Conservation (phyloP, 2,329 filamentous ascomycete species). For the Monosporascus sp. region DNA sequence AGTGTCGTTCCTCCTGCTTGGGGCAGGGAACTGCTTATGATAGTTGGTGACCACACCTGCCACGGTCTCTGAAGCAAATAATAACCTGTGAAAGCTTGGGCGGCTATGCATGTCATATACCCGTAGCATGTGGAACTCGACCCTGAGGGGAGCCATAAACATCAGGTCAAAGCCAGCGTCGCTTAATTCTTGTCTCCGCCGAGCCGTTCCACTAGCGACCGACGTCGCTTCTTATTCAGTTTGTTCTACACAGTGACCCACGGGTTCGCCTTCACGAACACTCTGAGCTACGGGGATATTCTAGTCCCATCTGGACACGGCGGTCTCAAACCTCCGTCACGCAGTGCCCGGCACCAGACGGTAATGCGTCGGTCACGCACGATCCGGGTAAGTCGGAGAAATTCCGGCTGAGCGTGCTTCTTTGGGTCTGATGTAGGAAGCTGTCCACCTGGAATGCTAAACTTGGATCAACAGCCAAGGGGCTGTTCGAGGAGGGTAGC, state of each 20-base stretch:
- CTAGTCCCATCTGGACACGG: slow-evolving; percentile 33
- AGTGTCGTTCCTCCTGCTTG: slow-evolving; percentile 37
- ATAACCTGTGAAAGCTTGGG: slow-evolving; percentile 37
- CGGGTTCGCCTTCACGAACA: slow-evolving; percentile 46
- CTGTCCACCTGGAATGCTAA: not conserved
- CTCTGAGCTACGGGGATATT: slow-evolving; percentile 42
- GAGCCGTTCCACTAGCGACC: slow-evolving; percentile 31
- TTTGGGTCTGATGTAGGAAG: not conserved
- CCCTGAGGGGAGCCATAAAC: slow-evolving; percentile 18
- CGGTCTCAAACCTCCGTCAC: slow-evolving; percentile 22
- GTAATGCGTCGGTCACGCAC: slow-evolving; percentile 15
- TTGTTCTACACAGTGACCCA: slow-evolving; percentile 43
- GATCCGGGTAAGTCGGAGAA: slow-evolving; percentile 19
- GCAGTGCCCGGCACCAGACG: slow-evolving; percentile 4
- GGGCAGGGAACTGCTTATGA: slow-evolving; percentile 38
- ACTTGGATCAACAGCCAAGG: slow-evolving; percentile 32
- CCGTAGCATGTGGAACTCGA: slow-evolving; percentile 33
- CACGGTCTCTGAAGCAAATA: not conserved
- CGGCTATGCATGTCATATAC: slow-evolving; percentile 46
- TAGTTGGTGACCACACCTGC: slow-evolving; percentile 34
- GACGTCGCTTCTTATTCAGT: slow-evolving; percentile 41
- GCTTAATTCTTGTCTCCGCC: slow-evolving; percentile 41
- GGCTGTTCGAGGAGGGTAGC: slow-evolving; percentile 43
- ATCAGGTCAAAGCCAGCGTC: slow-evolving; percentile 30
- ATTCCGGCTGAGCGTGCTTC: not conserved